Evolutionary conservation across 306 rosid species (phyloP), one percentile per base, ranked within the genome.

Genomic region (Luffa acutangula): DNA sequence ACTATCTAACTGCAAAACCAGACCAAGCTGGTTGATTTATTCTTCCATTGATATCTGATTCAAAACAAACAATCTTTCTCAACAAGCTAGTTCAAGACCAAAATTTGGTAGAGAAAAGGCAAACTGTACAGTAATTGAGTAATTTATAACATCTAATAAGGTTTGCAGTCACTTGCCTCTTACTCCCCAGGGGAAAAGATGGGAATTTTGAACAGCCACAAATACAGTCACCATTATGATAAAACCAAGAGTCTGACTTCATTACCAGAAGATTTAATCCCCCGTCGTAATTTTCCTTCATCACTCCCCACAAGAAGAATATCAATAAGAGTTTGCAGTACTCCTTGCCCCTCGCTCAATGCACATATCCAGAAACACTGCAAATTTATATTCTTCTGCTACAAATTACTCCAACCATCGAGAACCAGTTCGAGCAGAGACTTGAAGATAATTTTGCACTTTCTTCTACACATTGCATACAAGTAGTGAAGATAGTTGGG

Each of bases 401-500:
- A 69, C 49, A 43, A 4, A n/a, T 69, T 43, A 46, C 56, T 21
- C 37, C 4, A 45, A 14, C 57, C 37, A 71, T 71, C 6, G 10
- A 20, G 34, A 45, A 25, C 41, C 20, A 14, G 18, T n/a, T 70
- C 34, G 5, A 42, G 77, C 18, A 72, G 31, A 31, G 53, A 48
- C 20, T 14, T 33, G 9, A 34, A 3, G 9, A 73, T 31, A 45
- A 5, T 49, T 42, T 49, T 33, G 31, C 18, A 69, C 43, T n/a
- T 43, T 5, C 79, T 79, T 56, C 54, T 75, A n/a, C 67, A 36
- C 34, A 78, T 84, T 78, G 84, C 98, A 94, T 49, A 94, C 85
- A 69, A 90, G 80, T 79, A 92, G 25, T 54, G 97, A 85, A 79
- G 91, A 86, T 64, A 92, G 90, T 42, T 15, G 81, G 17, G 98